Base-by-base conservation (phyloP, 257 asterid genomes). In the Primulina tabacum region DNA sequence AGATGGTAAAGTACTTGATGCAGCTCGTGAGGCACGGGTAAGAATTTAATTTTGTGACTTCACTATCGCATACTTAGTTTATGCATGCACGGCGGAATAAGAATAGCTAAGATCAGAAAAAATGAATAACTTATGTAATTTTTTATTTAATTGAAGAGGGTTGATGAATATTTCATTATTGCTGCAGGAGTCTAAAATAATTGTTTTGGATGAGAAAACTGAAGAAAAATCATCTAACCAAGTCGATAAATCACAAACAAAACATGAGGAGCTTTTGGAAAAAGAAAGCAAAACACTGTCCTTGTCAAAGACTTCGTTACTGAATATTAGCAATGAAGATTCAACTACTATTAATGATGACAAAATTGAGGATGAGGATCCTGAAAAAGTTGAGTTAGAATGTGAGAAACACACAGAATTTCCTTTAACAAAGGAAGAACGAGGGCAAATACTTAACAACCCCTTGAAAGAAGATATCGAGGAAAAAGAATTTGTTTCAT, bases 401-500 rank as follows among this genome's bases (percentile, higher is more conserved):
- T 11, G 53, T 62, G 81, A 76, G 67, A 60, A 50, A 52, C 38
- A 34, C 65, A 43, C 32, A 26, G 81, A 69, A 59, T 38, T 47
- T 20, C 32, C 58, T 43, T 47, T 33, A 35, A 67, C 50, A 28
- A 14, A 53, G 30, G 69, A 71, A 64, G 57, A 35, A 58, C 66
- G 55, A 62, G 18, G 29, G 14, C 73, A 71, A 52, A 69, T 55
- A 65, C 61, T 64, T 53, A 18, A 21, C 28, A 71, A 75, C 58
- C 50, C 74, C 72, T 64, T 40, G 67, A 5, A 35, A 43, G 70
- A 30, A 63, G 72, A 16, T n/a, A 47, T 32, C 9, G 77, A 66
- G 55, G 71, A 70, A 10, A 65, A 64, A 75, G 64, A 71, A 67
- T 59, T 76, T 47, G 76, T 34, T 14, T 70, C 72, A 40, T 58